phyloP scores from a whole-genome alignment of 495 filamentous ascomycete genomes.

The Echria macrotheca region DNA sequence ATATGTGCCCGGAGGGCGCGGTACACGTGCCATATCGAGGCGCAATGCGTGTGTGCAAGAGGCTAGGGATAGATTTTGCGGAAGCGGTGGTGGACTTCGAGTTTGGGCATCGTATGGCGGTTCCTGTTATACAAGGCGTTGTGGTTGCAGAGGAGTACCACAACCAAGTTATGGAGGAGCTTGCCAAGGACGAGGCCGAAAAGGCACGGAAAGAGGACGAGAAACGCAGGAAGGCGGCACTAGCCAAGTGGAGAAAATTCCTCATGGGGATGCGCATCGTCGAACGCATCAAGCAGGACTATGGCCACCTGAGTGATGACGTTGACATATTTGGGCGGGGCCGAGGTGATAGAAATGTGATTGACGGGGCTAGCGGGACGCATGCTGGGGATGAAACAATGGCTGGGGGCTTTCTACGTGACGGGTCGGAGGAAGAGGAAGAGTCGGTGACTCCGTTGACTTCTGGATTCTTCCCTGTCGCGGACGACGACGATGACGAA shows the following conservation, averaged over 20 bases:
- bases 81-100: slow-evolving; percentile 97
- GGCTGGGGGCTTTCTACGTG: slow-evolving; percentile 52
- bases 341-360: too few species aligned
- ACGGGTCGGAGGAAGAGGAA: slow-evolving; percentile 40
- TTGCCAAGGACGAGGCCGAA: slow-evolving; percentile 76
- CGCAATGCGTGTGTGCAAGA: slow-evolving; percentile 71
- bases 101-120: slow-evolving; percentile 87
- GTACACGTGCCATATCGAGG: slow-evolving; percentile 77
- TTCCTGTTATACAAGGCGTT: slow-evolving; percentile 85
- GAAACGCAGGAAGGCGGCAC: slow-evolving; percentile 68
- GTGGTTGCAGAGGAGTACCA: slow-evolving; percentile 79
- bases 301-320: slow-evolving; percentile 51
- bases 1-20: slow-evolving; percentile 86
- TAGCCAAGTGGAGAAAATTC: slow-evolving; percentile 82
- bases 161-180: slow-evolving; percentile 69
- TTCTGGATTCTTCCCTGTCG: slow-evolving; percentile 38
- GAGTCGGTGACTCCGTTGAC: slow-evolving; percentile 21
- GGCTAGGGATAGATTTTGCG: slow-evolving; percentile 80
- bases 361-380: slow-evolving; percentile 16
- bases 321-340: slow-evolving; percentile 36
- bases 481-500: slow-evolving; percentile 33
- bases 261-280: slow-evolving; percentile 77
- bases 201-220: slow-evolving; percentile 70
- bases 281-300: slow-evolving; percentile 72
- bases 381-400: slow-evolving; percentile 34